phyloP scores from a whole-genome alignment of 345 rosid genomes.

The Lagerstroemia speciosa region DNA sequence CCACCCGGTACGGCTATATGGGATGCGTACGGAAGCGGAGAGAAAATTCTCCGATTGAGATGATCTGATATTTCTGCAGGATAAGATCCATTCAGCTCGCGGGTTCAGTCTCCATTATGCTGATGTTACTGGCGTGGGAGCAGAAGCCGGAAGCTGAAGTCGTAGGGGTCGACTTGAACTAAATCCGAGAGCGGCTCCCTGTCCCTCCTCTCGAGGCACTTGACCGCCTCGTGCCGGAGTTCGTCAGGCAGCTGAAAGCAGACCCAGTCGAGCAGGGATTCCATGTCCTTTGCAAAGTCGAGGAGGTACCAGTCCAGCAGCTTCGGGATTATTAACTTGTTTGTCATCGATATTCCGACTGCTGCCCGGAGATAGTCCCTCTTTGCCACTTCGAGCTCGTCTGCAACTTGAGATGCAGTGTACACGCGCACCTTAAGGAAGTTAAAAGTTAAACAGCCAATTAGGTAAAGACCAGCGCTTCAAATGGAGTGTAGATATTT shows the following conservation, averaged over 20 bases:
- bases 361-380: slow-evolving; percentile 79
- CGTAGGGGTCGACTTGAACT: slow-evolving; percentile 73
- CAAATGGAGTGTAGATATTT: too few relatives aligned
- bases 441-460: not conserved
- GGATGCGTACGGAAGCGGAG: not conserved
- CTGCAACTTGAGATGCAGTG: slow-evolving; percentile 58
- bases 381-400: slow-evolving; percentile 68
- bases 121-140: slow-evolving; percentile 25
- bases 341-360: slow-evolving; percentile 57
- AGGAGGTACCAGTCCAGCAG: slow-evolving; percentile 76
- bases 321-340: slow-evolving; percentile 67
- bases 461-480: not conserved
- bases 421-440: slow-evolving; percentile 67
- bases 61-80: not conserved
- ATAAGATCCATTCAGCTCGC: not conserved
- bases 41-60: not conserved
- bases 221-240: slow-evolving; percentile 45
- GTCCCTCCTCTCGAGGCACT: slow-evolving; percentile 42
- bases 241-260: slow-evolving; percentile 67
- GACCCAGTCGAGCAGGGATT: slow-evolving; percentile 77
- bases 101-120: not conserved
- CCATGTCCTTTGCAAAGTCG: slow-evolving; percentile 84
- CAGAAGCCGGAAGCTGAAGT: slow-evolving; percentile 72
- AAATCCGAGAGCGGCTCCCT: slow-evolving; percentile 36
- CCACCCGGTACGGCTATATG: not conserved